Conservation (phyloP, 768 basidiomycete genomes). For the Tubosaeta brunneosetosa region DNA sequence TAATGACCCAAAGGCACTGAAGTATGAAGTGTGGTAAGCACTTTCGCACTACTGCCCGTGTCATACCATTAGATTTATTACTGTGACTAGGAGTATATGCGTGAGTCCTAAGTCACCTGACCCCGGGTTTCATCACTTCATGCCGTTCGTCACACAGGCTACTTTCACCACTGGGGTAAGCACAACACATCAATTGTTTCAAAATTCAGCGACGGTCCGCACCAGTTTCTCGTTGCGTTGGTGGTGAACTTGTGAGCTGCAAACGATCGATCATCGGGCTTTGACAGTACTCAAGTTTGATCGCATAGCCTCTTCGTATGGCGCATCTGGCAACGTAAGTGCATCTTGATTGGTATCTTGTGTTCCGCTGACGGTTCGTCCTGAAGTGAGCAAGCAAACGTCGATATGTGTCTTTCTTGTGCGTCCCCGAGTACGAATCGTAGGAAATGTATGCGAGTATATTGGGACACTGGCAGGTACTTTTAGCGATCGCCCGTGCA, state of each 20-base stretch:
- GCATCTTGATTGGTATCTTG: not conserved
- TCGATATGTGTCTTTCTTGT: constrained; percentile 13
- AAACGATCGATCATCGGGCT: not conserved
- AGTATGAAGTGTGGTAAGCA: constrained; percentile 11
- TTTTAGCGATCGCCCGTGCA: constrained; percentile 7
- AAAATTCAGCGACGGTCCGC: not conserved
- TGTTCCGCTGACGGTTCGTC: not conserved
- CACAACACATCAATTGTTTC: not conserved
- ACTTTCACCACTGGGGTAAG: constrained; percentile 9
- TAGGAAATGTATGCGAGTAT: not conserved
- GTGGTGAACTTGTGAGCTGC: constrained; percentile 4
- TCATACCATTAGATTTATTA: not conserved
- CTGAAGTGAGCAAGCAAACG: constrained; percentile 9
- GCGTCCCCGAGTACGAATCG: not conserved
- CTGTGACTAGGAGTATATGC: constrained; percentile 6
- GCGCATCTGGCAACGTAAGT: constrained; percentile 18
- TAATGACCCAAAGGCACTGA: not conserved
- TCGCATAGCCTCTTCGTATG: constrained; percentile 14
- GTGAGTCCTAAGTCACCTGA: not conserved
- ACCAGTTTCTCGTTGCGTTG: constrained; percentile 1
- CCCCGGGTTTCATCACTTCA: not conserved
- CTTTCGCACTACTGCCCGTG: not conserved
- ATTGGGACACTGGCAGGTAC: not conserved
- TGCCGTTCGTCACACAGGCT: not conserved
- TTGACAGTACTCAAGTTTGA: not conserved